Base-by-base conservation (phyloP, 2,329 filamentous ascomycete genomes). In the Talaromyces sp. region DNA sequence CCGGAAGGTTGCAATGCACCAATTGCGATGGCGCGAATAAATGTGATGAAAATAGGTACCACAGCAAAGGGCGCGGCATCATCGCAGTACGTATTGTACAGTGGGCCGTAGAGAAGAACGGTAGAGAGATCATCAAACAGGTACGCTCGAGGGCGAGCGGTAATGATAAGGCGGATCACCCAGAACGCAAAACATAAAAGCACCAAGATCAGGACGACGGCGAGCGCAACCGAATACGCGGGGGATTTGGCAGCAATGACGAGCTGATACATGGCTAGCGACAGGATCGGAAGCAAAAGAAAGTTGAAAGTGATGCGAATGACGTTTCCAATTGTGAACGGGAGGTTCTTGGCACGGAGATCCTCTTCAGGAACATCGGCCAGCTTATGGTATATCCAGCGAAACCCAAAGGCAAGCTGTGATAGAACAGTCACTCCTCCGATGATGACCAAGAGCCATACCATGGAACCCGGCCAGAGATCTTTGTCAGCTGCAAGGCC, bases 21-120 rank as follows among this genome's bases (percentile, higher is more conserved):
- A 67, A 99, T 91, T 22, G 92, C 91, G 65, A 98, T 87, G 61
- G 92, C 93, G 36, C 93, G 88, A 62, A 96, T 80, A 71, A 96
- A 87, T 4, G 90, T 96, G 62, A 98, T 81, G 36, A 96, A 80
- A 17, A 96, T 86, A 0, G 93, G 93, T 22, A 97, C 87, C 49
- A 96, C 82, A 7, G 93, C 92, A 74, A 96, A 99, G 0, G 91
- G 88, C 8, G 93, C 91, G 0, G 92, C 92, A 72, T 93, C 90
- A 73, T 99, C 95, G 27, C 91, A 95, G 74, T 96, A 98, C 0
- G 95, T 99, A 77, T 99, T 99, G 77, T 99, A 99, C 8, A 99
- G 81, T 5, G 95, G 92, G 0, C 95, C 95, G 69, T 96, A 98
- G 0, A 92, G 83, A 2, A 99, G 82, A 9, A 98, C 87, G 0